Conservation (phyloP, 1,284 basidiomycete species). For the Phylloporus gajari region DNA sequence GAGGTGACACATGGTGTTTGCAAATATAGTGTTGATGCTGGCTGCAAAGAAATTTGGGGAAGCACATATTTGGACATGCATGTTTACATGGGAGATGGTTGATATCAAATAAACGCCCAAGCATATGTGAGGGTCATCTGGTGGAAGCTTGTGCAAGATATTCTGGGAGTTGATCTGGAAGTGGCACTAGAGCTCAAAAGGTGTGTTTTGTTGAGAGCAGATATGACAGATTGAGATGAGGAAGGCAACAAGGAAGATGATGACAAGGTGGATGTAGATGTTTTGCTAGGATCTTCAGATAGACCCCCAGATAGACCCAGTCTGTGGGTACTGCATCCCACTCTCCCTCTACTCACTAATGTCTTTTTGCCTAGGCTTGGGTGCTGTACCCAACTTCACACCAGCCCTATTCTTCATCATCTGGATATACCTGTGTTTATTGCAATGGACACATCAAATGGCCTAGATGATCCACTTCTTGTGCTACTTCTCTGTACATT, state of each 20-base stretch:
- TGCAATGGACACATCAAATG: slow-evolving; percentile 70
- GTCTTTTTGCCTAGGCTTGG: slow-evolving; percentile 31
- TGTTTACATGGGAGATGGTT: no score
- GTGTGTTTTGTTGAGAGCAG: slow-evolving; percentile 17
- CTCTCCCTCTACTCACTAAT: slow-evolving; percentile 31
- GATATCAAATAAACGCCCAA: no score
- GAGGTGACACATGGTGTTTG: slow-evolving; percentile 63
- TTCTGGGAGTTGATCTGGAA: slow-evolving; percentile 47
- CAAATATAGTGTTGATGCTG: slow-evolving; percentile 61
- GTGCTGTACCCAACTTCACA: slow-evolving; percentile 52
- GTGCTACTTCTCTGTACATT: slow-evolving; percentile 65
- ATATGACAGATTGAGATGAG: no score
- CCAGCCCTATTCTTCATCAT: slow-evolving; percentile 41
- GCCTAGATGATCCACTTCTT: slow-evolving; percentile 58
- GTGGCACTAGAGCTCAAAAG: slow-evolving; percentile 54
- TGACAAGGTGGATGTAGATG: no score
- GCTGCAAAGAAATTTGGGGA: slow-evolving; percentile 55
- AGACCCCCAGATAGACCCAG: slow-evolving; percentile 33
- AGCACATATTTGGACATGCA: slow-evolving; percentile 69
- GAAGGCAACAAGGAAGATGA: no score
- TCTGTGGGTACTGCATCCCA: slow-evolving; percentile 31
- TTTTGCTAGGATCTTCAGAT: no score
- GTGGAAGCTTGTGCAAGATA: no score
- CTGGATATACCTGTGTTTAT: slow-evolving; percentile 76
- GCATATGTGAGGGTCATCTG: no score